A percentile compares a stretch with the other conserved stretches of the same genome.
Evolutionary conservation across 495 filamentous ascomycete genomes (phyloP).

Genomic region (Hapsidospora chrysogenum): DNA sequence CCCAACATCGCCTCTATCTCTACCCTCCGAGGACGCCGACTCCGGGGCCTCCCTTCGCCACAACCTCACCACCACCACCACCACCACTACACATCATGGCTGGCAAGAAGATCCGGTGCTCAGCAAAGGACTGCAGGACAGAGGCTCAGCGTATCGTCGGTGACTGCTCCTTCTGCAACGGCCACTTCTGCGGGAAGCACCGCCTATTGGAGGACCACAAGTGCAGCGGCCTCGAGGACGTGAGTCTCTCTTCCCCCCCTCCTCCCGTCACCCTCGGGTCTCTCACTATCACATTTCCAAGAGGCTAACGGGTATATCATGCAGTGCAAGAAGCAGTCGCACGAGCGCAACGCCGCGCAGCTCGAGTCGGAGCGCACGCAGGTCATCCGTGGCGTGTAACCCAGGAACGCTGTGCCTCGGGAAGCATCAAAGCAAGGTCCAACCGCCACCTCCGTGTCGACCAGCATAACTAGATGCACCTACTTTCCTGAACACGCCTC

Average conservation of each 20-base stretch:
- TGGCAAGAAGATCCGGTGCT: conserved; percentile 72
- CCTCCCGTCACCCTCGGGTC: too few species aligned
- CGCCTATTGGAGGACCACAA: conserved; percentile 84
- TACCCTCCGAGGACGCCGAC: background rate
- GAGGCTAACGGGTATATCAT: conserved; percentile 5
- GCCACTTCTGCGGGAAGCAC: conserved; percentile 89
- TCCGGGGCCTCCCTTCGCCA: conserved; percentile 5
- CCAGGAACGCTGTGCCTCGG: too few species aligned
- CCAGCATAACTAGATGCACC: too few species aligned
- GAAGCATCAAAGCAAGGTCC: too few species aligned
- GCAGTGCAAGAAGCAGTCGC: conserved; percentile 84
- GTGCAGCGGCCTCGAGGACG: conserved; percentile 83
- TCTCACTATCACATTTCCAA: background rate
- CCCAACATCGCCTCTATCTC: too few species aligned
- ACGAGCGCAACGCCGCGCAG: conserved; percentile 83
- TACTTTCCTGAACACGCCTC: too few species aligned
- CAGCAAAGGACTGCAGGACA: conserved; percentile 73
- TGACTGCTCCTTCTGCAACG: conserved; percentile 87
- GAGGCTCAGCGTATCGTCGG: conserved; percentile 82
- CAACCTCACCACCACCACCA: conserved; percentile 16
- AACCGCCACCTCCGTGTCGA: too few species aligned
- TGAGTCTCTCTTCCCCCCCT: conserved; percentile 26
- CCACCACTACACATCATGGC: too few species aligned
- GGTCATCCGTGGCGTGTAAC: conserved; percentile 31
- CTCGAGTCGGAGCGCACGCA: conserved; percentile 75